Conservation (phyloP, 306 rosid genomes). For the Dalbergia cochinchinensis region DNA sequence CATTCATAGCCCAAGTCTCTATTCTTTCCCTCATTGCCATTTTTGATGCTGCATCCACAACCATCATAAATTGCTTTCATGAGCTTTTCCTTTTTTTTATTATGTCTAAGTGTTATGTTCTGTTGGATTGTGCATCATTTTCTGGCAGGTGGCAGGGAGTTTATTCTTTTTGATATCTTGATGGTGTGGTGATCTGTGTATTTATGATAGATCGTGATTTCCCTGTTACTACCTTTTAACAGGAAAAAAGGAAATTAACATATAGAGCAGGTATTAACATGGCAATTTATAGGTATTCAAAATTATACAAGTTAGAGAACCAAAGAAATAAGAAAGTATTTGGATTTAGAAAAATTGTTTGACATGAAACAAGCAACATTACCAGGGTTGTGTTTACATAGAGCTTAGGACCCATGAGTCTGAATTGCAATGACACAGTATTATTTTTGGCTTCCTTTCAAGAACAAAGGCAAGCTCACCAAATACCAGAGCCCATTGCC, state of each 20-base stretch:
- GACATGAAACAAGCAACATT: constrained; percentile 38
- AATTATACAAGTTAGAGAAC: background rate
- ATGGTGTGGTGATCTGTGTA: too few relatives aligned
- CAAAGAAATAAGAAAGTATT: constrained; percentile 8
- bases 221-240: background rate
- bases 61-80: too few relatives aligned
- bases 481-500: background rate
- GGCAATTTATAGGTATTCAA: too few relatives aligned
- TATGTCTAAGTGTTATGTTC: too few relatives aligned
- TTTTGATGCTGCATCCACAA: too few relatives aligned
- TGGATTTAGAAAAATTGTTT: background rate
- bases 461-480: constrained; percentile 91
- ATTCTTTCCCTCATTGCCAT: too few relatives aligned
- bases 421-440: constrained; percentile 76
- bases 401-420: constrained; percentile 93
- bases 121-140: too few relatives aligned
- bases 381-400: constrained; percentile 77
- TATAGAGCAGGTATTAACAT: background rate
- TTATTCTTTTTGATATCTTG: too few relatives aligned
- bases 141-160: too few relatives aligned
- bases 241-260: background rate
- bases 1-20: too few relatives aligned
- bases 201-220: background rate
- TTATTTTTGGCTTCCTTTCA: constrained; percentile 63
- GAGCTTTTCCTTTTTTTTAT: too few relatives aligned